phyloP scores from a whole-genome alignment of 176 grass and related monocot species.

The Cenchrus americanus region DNA sequence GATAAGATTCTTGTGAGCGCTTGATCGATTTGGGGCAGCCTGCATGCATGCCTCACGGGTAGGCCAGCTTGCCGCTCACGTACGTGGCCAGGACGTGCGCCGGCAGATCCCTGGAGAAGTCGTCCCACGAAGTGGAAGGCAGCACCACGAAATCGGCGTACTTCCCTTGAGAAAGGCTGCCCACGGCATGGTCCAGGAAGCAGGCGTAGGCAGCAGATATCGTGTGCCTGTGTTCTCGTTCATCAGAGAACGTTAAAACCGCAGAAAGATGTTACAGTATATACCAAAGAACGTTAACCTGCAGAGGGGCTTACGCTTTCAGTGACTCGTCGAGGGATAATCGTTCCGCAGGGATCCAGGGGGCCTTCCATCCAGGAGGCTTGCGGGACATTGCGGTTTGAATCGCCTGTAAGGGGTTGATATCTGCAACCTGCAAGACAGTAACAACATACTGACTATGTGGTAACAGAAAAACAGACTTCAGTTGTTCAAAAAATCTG shows the following conservation, averaged over 20 bases:
- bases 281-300: neutral
- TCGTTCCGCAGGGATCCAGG: conserved; percentile 73
- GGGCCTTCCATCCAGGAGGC: conserved; percentile 65
- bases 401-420: conserved; percentile 77
- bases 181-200: conserved; percentile 69
- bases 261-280: no score
- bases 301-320: conserved; percentile 63
- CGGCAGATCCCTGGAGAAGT: conserved; percentile 49
- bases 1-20: no score
- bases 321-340: conserved; percentile 67
- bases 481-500: neutral
- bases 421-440: conserved; percentile 74
- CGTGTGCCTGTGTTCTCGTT: conserved; percentile 56
- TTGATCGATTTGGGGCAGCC: neutral
- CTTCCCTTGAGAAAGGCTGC: conserved; percentile 77
- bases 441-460: neutral
- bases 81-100: conserved; percentile 66
- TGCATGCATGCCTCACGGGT: conserved; percentile 44
- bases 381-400: conserved; percentile 57
- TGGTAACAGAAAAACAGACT: neutral
- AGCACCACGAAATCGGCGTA: conserved; percentile 90
- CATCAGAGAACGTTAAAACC: no score
- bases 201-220: conserved; percentile 79
- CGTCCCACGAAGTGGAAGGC: conserved; percentile 66
- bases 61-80: conserved; percentile 70